These are phyloP conservation scores for Penicillium ucsense DNA, from an alignment of 495 filamentous ascomycete species.

Conservation along the genomic window DNA sequence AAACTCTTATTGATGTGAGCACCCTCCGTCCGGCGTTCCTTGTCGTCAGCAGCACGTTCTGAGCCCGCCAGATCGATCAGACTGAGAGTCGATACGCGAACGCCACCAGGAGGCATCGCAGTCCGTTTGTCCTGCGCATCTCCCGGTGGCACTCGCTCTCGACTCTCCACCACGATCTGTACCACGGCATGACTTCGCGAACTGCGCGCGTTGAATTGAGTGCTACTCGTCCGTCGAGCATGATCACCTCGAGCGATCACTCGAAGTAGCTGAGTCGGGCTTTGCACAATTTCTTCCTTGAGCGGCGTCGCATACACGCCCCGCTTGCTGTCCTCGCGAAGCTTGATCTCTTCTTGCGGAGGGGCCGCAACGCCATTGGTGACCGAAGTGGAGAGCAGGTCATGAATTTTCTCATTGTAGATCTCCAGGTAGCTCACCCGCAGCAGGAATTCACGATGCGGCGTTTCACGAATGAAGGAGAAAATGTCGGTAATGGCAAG, in stretches of 20 bases:
- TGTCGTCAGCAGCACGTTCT: conserved; percentile 88
- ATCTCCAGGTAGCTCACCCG: conserved; percentile 98
- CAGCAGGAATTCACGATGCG: conserved; percentile 85
- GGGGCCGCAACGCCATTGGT: conserved; percentile 36
- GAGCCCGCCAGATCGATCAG: conserved; percentile 96
- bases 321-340: conserved; percentile 89
- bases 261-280: conserved; percentile 85
- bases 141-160: conserved; percentile 61
- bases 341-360: conserved; percentile 82
- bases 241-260: conserved; percentile 94
- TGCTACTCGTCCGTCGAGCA: conserved; percentile 79
- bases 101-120: conserved; percentile 75
- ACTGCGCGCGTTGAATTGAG: conserved; percentile 91
- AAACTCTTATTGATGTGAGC: conserved; percentile 98
- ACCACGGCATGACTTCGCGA: conserved; percentile 97
- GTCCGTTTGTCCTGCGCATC: conserved; percentile 63
- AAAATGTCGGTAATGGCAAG: conserved; percentile 98
- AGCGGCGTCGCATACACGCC: conserved; percentile 94
- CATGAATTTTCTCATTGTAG: conserved; percentile 96
- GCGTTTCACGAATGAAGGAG: conserved; percentile 95
- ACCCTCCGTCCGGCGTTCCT: conserved; percentile 88
- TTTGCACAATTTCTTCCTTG: conserved; percentile 98
- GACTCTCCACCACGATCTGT: conserved; percentile 95
- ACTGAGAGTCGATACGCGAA: conserved; percentile 88
- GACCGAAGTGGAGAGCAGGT: conserved; percentile 69